Base-by-base conservation (phyloP, 768 basidiomycete species). In the Boletus fagicola region DNA sequence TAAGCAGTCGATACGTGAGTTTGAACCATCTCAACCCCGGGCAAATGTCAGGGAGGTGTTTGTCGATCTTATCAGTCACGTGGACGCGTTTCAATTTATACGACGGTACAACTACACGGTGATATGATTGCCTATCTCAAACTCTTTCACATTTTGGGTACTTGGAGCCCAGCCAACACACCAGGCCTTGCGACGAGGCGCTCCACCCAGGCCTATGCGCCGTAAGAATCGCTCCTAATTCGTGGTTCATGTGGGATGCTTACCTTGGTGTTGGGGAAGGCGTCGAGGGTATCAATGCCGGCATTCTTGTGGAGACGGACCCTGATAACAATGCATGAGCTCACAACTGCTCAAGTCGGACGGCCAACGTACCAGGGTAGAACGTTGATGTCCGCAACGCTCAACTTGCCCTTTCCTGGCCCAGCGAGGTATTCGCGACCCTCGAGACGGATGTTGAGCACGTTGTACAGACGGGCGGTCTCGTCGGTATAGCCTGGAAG, bases 381-480 rank as follows among this genome's bases (percentile, higher is more conserved):
- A 4, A 78, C 77, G 56, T 91, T 92, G 55, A 89, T 73, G 64
- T 92, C 90, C 8, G 89, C 93, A 47, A 94, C 72, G 40, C 79
- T 83, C 67, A 80, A 83, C 62, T 82, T 85, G 26, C 88, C 90
- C 53, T 77, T 76, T 0, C 83, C 86, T 12, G 85, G 74, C n/a
- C 94, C 92, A 18, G 81, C 91, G 16, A 96, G 83, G 69, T 80
- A 95, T 40, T 94, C 91, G 18, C 88, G 82, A 51, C 78, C 82
- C 45, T 77, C 71, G n/a, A 95, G 80, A 24, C 88, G 83, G 49
- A 86, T 83, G 65, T 95, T 85, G 43, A 95, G 80, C 4, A 95
- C 94, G n/a, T 82, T 76, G 68, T 89, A 94, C 22, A 95, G 78
- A 26, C 94, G 83, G 63, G 83, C 85, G 3, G 90, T 90, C 78